Evolutionary conservation across 768 basidiomycete species (phyloP).

Genomic region (Hydnomerulius pinastri): DNA sequence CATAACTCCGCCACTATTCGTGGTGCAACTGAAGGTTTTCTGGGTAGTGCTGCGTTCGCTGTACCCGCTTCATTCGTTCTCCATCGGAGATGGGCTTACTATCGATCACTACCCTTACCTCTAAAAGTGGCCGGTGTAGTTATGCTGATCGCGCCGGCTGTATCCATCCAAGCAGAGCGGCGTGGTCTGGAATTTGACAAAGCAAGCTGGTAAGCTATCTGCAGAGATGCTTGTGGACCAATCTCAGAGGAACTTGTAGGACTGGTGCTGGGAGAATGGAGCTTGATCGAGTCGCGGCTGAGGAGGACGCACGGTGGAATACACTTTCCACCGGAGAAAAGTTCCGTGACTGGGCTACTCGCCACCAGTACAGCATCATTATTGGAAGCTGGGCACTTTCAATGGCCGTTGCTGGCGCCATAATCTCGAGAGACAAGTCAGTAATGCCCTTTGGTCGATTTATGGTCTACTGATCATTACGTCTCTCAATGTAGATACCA

Average conservation of each 20-base stretch:
- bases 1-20: slow-evolving; percentile 58
- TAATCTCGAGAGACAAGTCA: slow-evolving; percentile 66
- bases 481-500: slow-evolving; percentile 15
- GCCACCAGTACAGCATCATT: slow-evolving; percentile 75
- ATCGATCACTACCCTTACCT: slow-evolving; percentile 63
- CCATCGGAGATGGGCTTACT: slow-evolving; percentile 56
- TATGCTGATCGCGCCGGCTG: slow-evolving; percentile 61
- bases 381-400: slow-evolving; percentile 74
- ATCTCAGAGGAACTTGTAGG: slow-evolving; percentile 12
- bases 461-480: neutral
- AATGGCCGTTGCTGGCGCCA: slow-evolving; percentile 61
- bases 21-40: slow-evolving; percentile 60
- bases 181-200: slow-evolving; percentile 66
- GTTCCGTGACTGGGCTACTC: slow-evolving; percentile 57
- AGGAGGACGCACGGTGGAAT: slow-evolving; percentile 48
- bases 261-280: slow-evolving; percentile 50
- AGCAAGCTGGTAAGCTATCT: slow-evolving; percentile 53
- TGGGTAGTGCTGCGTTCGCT: slow-evolving; percentile 48
- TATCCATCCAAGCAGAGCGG: slow-evolving; percentile 75
- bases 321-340: slow-evolving; percentile 52
- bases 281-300: slow-evolving; percentile 46
- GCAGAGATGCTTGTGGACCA: neutral
- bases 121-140: slow-evolving; percentile 73
- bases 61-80: slow-evolving; percentile 52
- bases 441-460: slow-evolving; percentile 24